A percentile compares a stretch with the other conserved stretches of the same genome.
phyloP scores from a whole-genome alignment of 805 yeast species.

The Candida golubevii region DNA sequence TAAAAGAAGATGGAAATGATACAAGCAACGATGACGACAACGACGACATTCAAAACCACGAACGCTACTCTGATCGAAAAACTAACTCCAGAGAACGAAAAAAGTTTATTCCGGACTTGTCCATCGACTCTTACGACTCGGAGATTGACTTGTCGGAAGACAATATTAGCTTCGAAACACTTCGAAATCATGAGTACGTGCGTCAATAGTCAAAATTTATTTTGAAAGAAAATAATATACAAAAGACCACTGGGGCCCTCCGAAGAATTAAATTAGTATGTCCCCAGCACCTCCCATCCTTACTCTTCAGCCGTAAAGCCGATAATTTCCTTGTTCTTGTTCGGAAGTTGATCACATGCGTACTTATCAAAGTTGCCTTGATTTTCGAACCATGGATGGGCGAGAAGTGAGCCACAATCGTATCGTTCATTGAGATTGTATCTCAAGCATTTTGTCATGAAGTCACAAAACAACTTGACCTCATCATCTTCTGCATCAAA shows the following conservation, averaged over 20 bases:
- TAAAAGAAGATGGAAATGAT: no score
- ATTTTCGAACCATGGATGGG: constrained; percentile 47
- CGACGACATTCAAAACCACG: background rate
- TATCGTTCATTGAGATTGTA: constrained; percentile 46
- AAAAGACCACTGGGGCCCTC: constrained; percentile 1
- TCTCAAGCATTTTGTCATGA: constrained; percentile 47
- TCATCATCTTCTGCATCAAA: constrained; percentile 36
- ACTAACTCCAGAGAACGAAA: background rate
- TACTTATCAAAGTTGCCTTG: constrained; percentile 10
- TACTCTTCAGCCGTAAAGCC: constrained; percentile 30
- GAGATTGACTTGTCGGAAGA: constrained; percentile 9
- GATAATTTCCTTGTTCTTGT: constrained; percentile 24
- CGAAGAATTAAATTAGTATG: constrained; percentile 6
- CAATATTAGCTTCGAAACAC: constrained; percentile 11
- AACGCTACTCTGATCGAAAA: background rate
- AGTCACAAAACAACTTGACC: constrained; percentile 40
- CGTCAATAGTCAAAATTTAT: constrained; percentile 2
- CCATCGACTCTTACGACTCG: constrained; percentile 11
- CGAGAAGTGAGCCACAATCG: constrained; percentile 51
- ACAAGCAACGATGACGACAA: background rate
- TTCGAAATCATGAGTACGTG: constrained; percentile 11
- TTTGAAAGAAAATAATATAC: background rate
- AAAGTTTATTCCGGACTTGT: background rate
- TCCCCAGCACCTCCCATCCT: background rate
- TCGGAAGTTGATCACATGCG: constrained; percentile 21